A percentile compares a stretch with the other conserved stretches of the same genome.
Conservation (phyloP, 1,284 basidiomycete species). For the Sphagnurus paluster region DNA sequence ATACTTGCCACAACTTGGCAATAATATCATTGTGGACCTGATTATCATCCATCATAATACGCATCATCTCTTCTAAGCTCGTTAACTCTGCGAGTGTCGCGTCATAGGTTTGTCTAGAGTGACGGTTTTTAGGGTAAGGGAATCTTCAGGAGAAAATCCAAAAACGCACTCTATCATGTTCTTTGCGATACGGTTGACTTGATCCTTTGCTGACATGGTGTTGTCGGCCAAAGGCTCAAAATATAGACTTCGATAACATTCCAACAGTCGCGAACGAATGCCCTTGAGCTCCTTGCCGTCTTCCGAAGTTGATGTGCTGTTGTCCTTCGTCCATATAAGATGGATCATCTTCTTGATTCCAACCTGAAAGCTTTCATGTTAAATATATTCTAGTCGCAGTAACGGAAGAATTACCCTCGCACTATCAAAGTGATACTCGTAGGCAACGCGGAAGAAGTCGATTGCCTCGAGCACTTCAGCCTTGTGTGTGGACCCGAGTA, state of each 20-base stretch:
- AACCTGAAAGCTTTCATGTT: conserved; percentile 39
- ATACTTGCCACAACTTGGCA: conserved; percentile 93
- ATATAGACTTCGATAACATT: conserved; percentile 88
- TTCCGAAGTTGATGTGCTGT: conserved; percentile 76
- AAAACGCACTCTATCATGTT: conserved; percentile 91
- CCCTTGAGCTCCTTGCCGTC: conserved; percentile 90
- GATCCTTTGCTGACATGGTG: conserved; percentile 66
- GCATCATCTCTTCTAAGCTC: conserved; percentile 94
- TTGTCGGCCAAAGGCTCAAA: conserved; percentile 79
- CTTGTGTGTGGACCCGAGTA: conserved; percentile 91
- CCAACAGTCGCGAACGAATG: conserved; percentile 83
- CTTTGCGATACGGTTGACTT: conserved; percentile 93
- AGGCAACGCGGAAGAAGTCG: conserved; percentile 88
- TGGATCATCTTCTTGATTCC: conserved; percentile 98
- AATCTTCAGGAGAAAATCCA: neutral
- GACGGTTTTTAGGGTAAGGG: conserved; percentile 7
- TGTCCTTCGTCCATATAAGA: conserved; percentile 97
- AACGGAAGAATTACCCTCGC: conserved; percentile 57
- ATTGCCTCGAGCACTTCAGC: conserved; percentile 94
- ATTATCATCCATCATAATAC: conserved; percentile 88
- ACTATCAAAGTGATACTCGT: conserved; percentile 81
- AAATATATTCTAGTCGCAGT: neutral
- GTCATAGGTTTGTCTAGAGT: conserved; percentile 76
- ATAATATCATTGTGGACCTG: conserved; percentile 86
- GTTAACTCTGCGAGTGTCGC: conserved; percentile 95